Conservation (phyloP, 495 filamentous ascomycete genomes). For the Xylaria palmicola region DNA sequence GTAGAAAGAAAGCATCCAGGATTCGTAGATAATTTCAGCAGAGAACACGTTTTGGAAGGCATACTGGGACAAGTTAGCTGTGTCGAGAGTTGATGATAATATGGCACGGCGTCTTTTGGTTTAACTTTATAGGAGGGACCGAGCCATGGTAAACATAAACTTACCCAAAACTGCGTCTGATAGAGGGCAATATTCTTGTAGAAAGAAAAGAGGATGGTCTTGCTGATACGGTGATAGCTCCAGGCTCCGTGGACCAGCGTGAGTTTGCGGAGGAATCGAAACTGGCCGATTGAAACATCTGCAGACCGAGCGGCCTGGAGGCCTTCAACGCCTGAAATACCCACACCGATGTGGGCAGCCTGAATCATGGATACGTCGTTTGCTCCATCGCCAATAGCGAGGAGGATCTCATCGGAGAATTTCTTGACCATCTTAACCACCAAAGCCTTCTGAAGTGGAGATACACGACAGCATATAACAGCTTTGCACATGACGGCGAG, state of each 20-base stretch:
- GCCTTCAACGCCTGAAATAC: conserved; percentile 96
- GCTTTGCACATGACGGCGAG: conserved; percentile 96
- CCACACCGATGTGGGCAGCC: conserved; percentile 96
- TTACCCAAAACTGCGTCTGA: conserved; percentile 98
- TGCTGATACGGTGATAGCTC: conserved; percentile 96
- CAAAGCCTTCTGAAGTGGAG: conserved; percentile 95
- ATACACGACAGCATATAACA: conserved; percentile 98
- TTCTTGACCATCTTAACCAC: conserved; percentile 99
- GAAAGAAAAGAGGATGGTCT: conserved; percentile 96
- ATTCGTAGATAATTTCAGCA: conserved; percentile 97
- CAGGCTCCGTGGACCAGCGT: conserved; percentile 95
- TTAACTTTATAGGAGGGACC: neutral
- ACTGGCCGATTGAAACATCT: conserved; percentile 95
- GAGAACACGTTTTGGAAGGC: conserved; percentile 98
- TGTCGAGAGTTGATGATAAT: conserved; percentile 7
- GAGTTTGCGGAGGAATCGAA: conserved; percentile 92
- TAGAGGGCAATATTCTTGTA: conserved; percentile 99
- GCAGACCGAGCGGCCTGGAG: conserved; percentile 96
- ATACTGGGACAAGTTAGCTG: conserved; percentile 59
- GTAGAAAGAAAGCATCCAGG: conserved; percentile 98
- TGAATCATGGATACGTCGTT: conserved; percentile 99
- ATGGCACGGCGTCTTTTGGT: neutral
- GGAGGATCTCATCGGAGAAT: conserved; percentile 79
- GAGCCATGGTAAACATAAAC: conserved; percentile 23
- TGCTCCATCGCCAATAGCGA: conserved; percentile 96